Evolutionary conservation across 805 yeast genomes (phyloP), one percentile per base, ranked within the genome.

Genomic region (Saccharomyces kudriavzevii): DNA sequence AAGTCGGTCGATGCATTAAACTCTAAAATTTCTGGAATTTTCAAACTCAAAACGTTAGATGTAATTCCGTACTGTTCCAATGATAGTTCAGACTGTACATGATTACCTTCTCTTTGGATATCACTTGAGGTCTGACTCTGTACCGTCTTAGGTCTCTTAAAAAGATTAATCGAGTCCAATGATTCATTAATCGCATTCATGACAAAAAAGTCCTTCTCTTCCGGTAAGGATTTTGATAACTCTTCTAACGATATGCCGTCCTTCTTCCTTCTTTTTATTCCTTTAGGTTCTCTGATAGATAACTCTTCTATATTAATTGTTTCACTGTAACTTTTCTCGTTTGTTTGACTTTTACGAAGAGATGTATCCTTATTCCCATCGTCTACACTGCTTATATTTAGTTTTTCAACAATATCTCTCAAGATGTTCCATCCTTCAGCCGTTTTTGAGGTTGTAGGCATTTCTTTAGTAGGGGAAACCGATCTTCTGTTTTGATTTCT

Each of bases 381-480:
- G 43, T 45, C 28, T 40, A 20, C 31, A 13, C 20, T 43, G 27
- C 31, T 35, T 31, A 43, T 40, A n/a, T 49, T 55, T 43, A 61
- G 51, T 27, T 53, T 57, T 11, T 61, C 54, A 31, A 62, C 47
- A 25, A 64, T 53, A 29, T 59, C 55, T 35, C 56, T 58, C 13
- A 60, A 31, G 22, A 55, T 56, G n/a, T 51, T 49, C 56, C 58
- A 54, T 54, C 59, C 54, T 51, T 62, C 58, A 45, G 58, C 30
- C 53, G 49, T 10, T 51, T 47, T n/a, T 49, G 56, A 20, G 57
- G 58, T 30, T 5, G 56, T 58, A n/a, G 65, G 63, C 9, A 53
- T 51, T n/a, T 49, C 52, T 49, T 64, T 65, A 3, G 61, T 52
- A 9, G 68, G 69, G 5, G 69, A 65, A 14, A 52, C 46, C 3